Evolutionary conservation across 2,329 filamentous ascomycete genomes (phyloP).

Genomic region (Botryotinia narcissicola): DNA sequence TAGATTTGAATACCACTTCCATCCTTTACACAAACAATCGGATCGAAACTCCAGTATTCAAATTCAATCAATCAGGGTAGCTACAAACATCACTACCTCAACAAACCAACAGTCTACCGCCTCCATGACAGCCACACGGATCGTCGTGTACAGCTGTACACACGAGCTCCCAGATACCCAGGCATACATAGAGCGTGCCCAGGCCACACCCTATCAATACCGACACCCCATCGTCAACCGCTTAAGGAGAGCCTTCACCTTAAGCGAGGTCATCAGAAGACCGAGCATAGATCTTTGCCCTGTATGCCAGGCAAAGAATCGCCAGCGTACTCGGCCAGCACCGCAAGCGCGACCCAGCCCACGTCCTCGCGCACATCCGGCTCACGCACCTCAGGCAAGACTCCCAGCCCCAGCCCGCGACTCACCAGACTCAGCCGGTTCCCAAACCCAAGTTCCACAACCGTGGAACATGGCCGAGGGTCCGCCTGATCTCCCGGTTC

Average conservation of each 20-base stretch:
- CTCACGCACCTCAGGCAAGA: not conserved
- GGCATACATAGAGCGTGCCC: not conserved
- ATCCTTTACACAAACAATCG: not conserved
- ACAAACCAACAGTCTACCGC: not conserved
- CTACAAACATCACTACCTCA: not conserved
- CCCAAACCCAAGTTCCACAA: not conserved
- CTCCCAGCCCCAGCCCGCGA: not conserved
- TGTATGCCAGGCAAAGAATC: not conserved
- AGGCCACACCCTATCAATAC: not conserved
- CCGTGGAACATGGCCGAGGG: not conserved
- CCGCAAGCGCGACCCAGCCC: too few relatives aligned
- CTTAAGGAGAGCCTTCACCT: not conserved
- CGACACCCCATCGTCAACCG: not conserved
- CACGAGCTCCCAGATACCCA: not conserved
- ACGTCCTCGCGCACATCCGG: not conserved
- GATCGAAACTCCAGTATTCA: not conserved
- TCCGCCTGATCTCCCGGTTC: not conserved
- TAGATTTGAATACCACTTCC: not conserved
- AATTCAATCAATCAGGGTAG: not conserved
- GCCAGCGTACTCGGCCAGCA: not conserved
- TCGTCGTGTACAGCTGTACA: slow-evolving; percentile 3
- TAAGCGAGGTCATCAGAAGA: not conserved
- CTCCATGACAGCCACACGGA: not conserved
- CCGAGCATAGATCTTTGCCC: not conserved
- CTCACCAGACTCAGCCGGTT: not conserved